Conservation (phyloP, 176 grass and related monocot species). For the Phyllostachys edulis region DNA sequence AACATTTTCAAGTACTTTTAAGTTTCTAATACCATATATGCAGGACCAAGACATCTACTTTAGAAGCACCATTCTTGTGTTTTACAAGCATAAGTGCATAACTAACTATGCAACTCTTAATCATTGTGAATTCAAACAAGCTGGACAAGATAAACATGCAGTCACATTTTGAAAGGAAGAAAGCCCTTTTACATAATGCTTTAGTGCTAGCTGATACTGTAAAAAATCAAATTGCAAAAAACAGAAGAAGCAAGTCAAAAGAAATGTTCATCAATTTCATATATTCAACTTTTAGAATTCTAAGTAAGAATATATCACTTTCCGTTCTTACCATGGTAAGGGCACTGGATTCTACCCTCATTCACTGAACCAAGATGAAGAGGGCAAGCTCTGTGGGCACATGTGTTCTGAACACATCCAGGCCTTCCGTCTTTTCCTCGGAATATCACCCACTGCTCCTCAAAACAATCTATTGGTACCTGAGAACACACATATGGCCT, state of each 20-base stretch:
- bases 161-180: not conserved
- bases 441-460: conserved; percentile 97
- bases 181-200: not conserved
- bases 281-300: not conserved
- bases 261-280: not conserved
- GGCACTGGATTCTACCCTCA: conserved; percentile 91
- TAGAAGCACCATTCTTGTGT: not conserved
- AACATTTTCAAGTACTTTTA: not conserved
- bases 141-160: not conserved
- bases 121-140: not conserved
- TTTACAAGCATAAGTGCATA: not conserved
- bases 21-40: not conserved
- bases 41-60: not conserved
- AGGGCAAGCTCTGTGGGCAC: conserved; percentile 96
- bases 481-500: conserved; percentile 19
- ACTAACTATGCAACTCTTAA: not conserved
- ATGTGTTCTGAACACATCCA: conserved; percentile 93
- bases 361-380: conserved; percentile 96
- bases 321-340: conserved; percentile 79
- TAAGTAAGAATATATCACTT: not conserved
- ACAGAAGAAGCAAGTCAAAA: not conserved
- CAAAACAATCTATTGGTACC: conserved; percentile 96
- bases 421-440: conserved; percentile 80
- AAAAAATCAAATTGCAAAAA: not conserved
- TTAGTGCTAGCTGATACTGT: not conserved